A percentile compares a stretch with the other conserved stretches of the same genome.
Conservation (phyloP, 768 basidiomycete species). For the Tephrocybe sp. region DNA sequence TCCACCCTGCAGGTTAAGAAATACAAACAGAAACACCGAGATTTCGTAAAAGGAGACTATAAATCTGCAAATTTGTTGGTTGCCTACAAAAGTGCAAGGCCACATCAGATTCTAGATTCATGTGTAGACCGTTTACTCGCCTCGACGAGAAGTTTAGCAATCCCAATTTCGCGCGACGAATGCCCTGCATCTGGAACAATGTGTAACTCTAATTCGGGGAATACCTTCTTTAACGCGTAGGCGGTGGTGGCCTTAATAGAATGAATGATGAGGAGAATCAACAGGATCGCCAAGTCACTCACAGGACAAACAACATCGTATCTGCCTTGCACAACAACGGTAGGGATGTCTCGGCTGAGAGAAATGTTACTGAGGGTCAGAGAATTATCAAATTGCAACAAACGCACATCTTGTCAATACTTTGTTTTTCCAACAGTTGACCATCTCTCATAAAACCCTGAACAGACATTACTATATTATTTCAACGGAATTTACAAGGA, state of each 20-base stretch:
- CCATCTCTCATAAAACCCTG: slow-evolving; percentile 89
- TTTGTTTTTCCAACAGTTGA: slow-evolving; percentile 79
- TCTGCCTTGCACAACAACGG: slow-evolving; percentile 79
- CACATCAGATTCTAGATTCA: too few relatives aligned
- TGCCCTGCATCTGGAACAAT: slow-evolving; percentile 89
- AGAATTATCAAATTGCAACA: background rate
- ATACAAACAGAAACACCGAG: too few relatives aligned
- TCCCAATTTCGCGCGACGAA: slow-evolving; percentile 76
- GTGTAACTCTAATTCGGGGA: slow-evolving; percentile 76
- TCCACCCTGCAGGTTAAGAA: too few relatives aligned
- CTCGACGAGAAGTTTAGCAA: slow-evolving; percentile 67
- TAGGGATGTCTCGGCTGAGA: slow-evolving; percentile 82
- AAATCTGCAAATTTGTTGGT: slow-evolving; percentile 29
- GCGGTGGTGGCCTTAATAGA: slow-evolving; percentile 71
- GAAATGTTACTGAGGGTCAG: background rate
- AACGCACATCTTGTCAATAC: slow-evolving; percentile 84
- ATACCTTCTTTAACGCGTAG: slow-evolving; percentile 77
- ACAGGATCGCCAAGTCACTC: slow-evolving; percentile 20
- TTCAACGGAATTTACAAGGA: background rate
- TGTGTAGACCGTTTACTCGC: slow-evolving; percentile 35
- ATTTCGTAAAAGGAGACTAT: too few relatives aligned
- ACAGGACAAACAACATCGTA: slow-evolving; percentile 91
- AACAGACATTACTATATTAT: background rate
- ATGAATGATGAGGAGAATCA: background rate
- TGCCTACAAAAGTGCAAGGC: too few relatives aligned